Percentiles rank a stretch among this genome's conserved stretches.
Conservation (phyloP, 2,329 filamentous ascomycete genomes). For the Aspergillus sp. region DNA sequence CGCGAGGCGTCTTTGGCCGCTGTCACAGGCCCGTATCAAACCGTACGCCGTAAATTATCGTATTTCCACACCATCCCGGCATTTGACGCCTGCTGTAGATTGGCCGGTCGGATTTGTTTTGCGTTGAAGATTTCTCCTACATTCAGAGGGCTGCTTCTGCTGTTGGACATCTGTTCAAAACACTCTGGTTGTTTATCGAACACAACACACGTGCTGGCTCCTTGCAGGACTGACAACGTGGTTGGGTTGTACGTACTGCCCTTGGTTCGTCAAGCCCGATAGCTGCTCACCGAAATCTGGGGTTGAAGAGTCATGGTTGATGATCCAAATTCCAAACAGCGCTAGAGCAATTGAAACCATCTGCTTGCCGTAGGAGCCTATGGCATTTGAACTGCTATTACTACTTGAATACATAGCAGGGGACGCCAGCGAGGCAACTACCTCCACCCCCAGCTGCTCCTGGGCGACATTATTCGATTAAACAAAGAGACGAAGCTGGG, state of each 20-base stretch:
- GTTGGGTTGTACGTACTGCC: not conserved
- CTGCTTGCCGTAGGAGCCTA: too few relatives aligned
- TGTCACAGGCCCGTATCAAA: conserved; percentile 10
- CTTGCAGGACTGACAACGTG: conserved; percentile 7
- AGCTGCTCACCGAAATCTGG: conserved; percentile 1
- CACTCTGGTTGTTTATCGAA: not conserved
- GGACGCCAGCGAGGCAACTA: not conserved
- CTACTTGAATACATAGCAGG: too few relatives aligned
- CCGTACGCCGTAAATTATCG: conserved; percentile 4
- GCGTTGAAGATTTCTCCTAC: not conserved
- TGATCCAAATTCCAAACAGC: too few relatives aligned
- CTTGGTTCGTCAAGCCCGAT: not conserved
- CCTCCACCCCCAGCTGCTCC: too few relatives aligned
- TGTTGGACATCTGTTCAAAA: not conserved
- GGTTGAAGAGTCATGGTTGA: not conserved
- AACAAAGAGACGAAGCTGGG: not conserved
- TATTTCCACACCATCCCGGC: conserved; percentile 6
- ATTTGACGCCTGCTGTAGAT: not conserved
- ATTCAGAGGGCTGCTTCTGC: not conserved
- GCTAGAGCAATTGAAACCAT: too few relatives aligned
- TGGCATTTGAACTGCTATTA: too few relatives aligned
- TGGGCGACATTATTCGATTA: not conserved
- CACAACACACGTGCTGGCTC: not conserved
- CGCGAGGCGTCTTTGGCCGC: not conserved
- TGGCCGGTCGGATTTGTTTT: not conserved